Percentiles rank a stretch among this genome's conserved stretches.
These are phyloP conservation scores for Dryas alaskensis DNA, from an alignment of 306 rosid genomes.

Conservation along the genomic window DNA sequence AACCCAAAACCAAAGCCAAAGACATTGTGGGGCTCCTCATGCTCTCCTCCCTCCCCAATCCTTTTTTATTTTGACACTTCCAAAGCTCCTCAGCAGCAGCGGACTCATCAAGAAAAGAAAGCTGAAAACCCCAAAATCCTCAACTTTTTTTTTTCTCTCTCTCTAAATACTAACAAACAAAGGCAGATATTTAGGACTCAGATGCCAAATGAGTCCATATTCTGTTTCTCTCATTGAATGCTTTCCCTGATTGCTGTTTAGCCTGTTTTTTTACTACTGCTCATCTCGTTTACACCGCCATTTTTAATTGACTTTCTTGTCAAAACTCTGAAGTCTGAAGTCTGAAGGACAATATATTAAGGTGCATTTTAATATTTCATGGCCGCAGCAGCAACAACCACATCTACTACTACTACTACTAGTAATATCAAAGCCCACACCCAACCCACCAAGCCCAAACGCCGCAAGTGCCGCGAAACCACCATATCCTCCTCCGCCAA, in stretches of 20 bases:
- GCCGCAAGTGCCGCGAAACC: conserved; percentile 56
- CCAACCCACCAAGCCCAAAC: conserved; percentile 65
- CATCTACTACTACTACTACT: conserved; percentile 29
- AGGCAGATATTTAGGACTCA: background rate
- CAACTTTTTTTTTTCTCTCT: background rate
- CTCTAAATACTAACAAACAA: background rate
- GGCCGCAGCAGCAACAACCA: conserved; percentile 51
- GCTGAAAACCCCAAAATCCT: background rate
- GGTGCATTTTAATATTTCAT: conserved; percentile 30
- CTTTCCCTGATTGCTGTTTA: background rate
- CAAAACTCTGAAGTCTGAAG: background rate
- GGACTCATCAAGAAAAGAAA: conserved; percentile 10
- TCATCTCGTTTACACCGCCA: conserved; percentile 68
- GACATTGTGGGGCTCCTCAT: background rate
- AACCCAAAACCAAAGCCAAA: conserved; percentile 1
- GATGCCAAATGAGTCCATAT: no score
- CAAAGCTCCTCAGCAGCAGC: conserved; percentile 3
- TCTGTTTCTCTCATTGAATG: conserved; percentile 13
- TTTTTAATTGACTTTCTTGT: conserved; percentile 22
- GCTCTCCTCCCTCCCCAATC: background rate
- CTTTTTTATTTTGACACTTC: conserved; percentile 10
- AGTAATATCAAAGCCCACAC: conserved; percentile 39
- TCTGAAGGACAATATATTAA: conserved; percentile 47
- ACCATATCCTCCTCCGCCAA: conserved; percentile 42
- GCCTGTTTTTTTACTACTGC: conserved; percentile 5